phyloP scores from a whole-genome alignment of 139 green algal species.

The Spirogloea muscicola region DNA sequence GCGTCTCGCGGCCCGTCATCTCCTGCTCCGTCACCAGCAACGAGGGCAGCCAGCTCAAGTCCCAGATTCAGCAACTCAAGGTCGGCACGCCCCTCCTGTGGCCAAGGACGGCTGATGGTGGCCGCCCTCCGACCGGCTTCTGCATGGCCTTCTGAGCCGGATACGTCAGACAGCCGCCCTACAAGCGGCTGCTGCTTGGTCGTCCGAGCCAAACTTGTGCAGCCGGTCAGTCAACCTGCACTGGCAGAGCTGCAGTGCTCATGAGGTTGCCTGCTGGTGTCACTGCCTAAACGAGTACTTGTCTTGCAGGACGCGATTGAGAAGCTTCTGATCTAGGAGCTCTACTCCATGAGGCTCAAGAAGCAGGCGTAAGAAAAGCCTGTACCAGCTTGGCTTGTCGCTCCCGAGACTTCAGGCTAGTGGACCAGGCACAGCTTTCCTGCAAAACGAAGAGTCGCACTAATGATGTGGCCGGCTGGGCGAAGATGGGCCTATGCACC shows the following conservation, averaged over 20 bases:
- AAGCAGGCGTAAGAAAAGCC: too few relatives aligned
- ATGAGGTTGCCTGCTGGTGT: background rate
- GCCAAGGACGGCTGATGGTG: background rate
- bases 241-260: background rate
- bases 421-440: too few relatives aligned
- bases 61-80: constrained; percentile 92
- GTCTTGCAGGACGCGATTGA: constrained; percentile 72
- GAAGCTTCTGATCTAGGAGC: constrained; percentile 88
- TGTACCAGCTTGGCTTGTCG: background rate
- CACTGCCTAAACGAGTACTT: background rate
- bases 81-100: constrained; percentile 9
- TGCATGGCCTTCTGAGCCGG: too few relatives aligned
- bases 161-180: too few relatives aligned
- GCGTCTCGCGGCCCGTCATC: constrained; percentile 90
- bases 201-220: too few relatives aligned
- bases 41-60: constrained; percentile 95
- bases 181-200: too few relatives aligned
- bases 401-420: too few relatives aligned
- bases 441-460: too few relatives aligned
- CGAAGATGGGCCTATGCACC: too few relatives aligned
- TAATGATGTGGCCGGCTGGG: too few relatives aligned
- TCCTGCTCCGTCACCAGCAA: constrained; percentile 91
- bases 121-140: too few relatives aligned
- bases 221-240: too few relatives aligned
- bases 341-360: background rate